Percentiles rank a stretch among this genome's conserved stretches.
Evolutionary conservation across 768 basidiomycete species (phyloP).

Genomic region (Obba rivulosa): DNA sequence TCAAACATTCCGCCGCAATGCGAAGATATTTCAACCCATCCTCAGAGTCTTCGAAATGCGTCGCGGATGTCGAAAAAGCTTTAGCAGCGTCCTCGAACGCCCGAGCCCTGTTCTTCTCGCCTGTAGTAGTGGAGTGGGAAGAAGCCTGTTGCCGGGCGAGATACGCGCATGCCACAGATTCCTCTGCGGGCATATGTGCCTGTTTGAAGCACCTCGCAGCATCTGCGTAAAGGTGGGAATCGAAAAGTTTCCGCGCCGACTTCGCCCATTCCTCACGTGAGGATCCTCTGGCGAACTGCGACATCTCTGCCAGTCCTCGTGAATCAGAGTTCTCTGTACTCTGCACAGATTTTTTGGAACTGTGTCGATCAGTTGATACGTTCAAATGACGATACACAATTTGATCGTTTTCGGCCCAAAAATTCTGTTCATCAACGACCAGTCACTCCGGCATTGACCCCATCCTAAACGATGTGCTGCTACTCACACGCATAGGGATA

Average conservation of each 20-base stretch:
- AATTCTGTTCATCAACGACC: too few species aligned
- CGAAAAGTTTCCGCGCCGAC: constrained; percentile 35
- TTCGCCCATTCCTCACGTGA: constrained; percentile 41
- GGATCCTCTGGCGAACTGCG: constrained; percentile 50
- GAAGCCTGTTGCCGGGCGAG: constrained; percentile 48
- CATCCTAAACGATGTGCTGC: too few species aligned
- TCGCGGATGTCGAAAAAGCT: constrained; percentile 42
- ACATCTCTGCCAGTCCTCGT: constrained; percentile 42
- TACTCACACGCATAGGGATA: constrained; percentile 51
- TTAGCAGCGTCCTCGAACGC: constrained; percentile 43
- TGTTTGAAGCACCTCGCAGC: constrained; percentile 50
- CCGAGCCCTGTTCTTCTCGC: constrained; percentile 27
- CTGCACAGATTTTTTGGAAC: constrained; percentile 44
- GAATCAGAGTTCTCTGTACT: constrained; percentile 42
- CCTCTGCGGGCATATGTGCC: constrained; percentile 38
- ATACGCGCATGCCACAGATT: constrained; percentile 45
- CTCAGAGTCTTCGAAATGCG: constrained; percentile 15
- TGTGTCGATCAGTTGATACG: constrained; percentile 17
- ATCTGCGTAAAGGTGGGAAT: constrained; percentile 42
- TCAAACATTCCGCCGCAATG: constrained; percentile 20
- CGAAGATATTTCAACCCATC: constrained; percentile 21
- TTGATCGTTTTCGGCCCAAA: too few species aligned
- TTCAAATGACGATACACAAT: neutral
- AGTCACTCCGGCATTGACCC: too few species aligned
- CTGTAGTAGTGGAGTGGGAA: constrained; percentile 16